Conservation (phyloP, 768 basidiomycete genomes). For the Pleurotus pulmonarius region DNA sequence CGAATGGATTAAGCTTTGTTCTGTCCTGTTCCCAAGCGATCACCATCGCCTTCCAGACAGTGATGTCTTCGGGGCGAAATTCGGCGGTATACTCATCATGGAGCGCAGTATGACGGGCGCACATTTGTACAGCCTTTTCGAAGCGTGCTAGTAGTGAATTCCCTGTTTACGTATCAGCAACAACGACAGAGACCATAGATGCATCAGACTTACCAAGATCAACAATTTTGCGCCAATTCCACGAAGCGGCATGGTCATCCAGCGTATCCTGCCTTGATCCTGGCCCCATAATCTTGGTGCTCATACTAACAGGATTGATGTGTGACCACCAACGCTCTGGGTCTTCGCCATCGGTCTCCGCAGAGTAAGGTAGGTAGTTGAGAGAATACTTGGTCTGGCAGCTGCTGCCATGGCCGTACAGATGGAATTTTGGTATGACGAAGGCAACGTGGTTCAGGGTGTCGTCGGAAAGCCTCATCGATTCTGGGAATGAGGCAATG, state of each 20-base stretch:
- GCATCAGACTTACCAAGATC: neutral
- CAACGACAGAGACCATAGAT: too few relatives aligned
- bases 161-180: too few relatives aligned
- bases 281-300: slow-evolving; percentile 29
- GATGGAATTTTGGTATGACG: slow-evolving; percentile 13
- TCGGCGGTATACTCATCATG: neutral
- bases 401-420: slow-evolving; percentile 10
- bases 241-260: slow-evolving; percentile 22
- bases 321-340: slow-evolving; percentile 21
- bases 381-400: slow-evolving; percentile 14
- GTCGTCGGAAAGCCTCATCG: neutral
- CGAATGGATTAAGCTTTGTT: neutral
- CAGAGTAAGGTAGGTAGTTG: slow-evolving; percentile 18
- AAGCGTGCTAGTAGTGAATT: neutral
- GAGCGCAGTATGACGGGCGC: neutral
- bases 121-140: neutral
- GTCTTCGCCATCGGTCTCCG: slow-evolving; percentile 25
- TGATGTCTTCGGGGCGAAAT: neutral
- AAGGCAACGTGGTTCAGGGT: neutral
- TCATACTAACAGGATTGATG: slow-evolving; percentile 19
- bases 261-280: slow-evolving; percentile 18
- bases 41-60: slow-evolving; percentile 2
- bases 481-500: neutral
- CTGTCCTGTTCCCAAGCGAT: neutral
- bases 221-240: slow-evolving; percentile 18